Evolutionary conservation across 2,329 filamentous ascomycete genomes (phyloP).

Genomic region (Torrubiellomyces zombiae): DNA sequence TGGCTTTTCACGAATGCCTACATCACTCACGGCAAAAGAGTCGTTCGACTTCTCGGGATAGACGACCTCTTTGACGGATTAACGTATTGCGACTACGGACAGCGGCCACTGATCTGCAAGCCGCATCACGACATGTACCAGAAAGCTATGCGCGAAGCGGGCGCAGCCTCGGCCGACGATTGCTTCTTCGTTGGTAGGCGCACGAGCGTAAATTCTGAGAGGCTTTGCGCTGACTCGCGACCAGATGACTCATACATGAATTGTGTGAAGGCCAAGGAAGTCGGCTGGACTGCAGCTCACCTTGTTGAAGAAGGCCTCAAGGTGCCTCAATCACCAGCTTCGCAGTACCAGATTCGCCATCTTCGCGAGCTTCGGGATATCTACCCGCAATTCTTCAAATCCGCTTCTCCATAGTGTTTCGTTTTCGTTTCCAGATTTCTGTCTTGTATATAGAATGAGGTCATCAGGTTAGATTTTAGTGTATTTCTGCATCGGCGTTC

Average conservation of each 20-base stretch:
- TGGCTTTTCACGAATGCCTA: slow-evolving; percentile 98
- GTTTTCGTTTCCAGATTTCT: too few species aligned
- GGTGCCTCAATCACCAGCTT: slow-evolving; percentile 45
- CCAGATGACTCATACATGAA: slow-evolving; percentile 78
- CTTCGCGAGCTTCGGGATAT: slow-evolving; percentile 58
- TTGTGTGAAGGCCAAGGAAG: slow-evolving; percentile 55
- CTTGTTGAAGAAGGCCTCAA: slow-evolving; percentile 62
- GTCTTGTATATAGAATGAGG: too few species aligned
- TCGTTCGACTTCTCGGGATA: slow-evolving; percentile 63
- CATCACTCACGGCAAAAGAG: slow-evolving; percentile 67
- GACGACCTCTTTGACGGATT: slow-evolving; percentile 89
- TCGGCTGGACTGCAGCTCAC: slow-evolving; percentile 79
- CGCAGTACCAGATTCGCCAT: slow-evolving; percentile 57
- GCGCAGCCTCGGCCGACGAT: slow-evolving; percentile 45
- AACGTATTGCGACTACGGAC: slow-evolving; percentile 81
- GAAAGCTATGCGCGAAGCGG: slow-evolving; percentile 79
- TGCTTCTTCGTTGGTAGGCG: slow-evolving; percentile 85
- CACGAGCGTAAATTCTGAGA: neutral
- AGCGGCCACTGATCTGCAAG: slow-evolving; percentile 67
- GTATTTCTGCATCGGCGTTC: too few species aligned
- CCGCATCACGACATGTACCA: slow-evolving; percentile 67
- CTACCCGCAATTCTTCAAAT: slow-evolving; percentile 79
- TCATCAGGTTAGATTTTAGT: too few species aligned
- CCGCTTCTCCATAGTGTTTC: slow-evolving; percentile 10
- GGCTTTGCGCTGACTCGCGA: slow-evolving; percentile 1